Conservation (phyloP, 225 moss, liverwort and hornwort species). For the Takakia lepidozioides region DNA sequence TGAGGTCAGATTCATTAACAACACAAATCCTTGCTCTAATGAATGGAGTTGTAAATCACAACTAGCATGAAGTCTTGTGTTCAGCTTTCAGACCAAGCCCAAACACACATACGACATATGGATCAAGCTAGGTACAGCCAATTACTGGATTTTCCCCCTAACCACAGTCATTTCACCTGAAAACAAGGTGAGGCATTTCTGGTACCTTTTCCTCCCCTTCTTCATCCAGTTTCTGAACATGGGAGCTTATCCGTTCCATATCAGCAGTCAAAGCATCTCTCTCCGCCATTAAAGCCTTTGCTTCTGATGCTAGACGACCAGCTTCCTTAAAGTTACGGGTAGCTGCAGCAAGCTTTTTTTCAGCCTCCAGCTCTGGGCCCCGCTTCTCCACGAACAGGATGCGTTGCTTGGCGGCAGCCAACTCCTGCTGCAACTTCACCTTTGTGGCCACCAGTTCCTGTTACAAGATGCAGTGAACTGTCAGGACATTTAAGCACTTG, state of each 20-base stretch:
- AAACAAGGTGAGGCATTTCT: too few relatives aligned
- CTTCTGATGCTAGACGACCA: constrained; percentile 40
- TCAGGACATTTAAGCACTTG: neutral
- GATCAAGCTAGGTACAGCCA: too few relatives aligned
- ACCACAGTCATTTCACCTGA: too few relatives aligned
- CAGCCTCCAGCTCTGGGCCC: constrained; percentile 33
- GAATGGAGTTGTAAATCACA: too few relatives aligned
- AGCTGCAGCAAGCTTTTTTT: constrained; percentile 42
- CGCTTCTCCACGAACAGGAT: constrained; percentile 38
- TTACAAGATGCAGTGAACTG: neutral
- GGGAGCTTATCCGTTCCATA: constrained; percentile 16
- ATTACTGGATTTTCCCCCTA: too few relatives aligned
- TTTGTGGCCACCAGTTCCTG: constrained; percentile 33
- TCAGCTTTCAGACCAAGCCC: too few relatives aligned
- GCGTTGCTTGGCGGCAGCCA: constrained; percentile 21
- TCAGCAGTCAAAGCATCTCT: constrained; percentile 23
- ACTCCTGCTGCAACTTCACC: constrained; percentile 39
- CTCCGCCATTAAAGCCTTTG: constrained; percentile 22
- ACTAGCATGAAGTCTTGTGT: too few relatives aligned
- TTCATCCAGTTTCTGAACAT: constrained; percentile 23
- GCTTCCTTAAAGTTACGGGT: constrained; percentile 48
- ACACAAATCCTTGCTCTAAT: too few relatives aligned
- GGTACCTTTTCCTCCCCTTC: constrained; percentile 15
- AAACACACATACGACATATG: too few relatives aligned
- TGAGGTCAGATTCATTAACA: too few relatives aligned